These are phyloP conservation scores for Phytophthora ramorum DNA, from an alignment of 352 stramenopile genomes.

Conservation along the genomic window DNA sequence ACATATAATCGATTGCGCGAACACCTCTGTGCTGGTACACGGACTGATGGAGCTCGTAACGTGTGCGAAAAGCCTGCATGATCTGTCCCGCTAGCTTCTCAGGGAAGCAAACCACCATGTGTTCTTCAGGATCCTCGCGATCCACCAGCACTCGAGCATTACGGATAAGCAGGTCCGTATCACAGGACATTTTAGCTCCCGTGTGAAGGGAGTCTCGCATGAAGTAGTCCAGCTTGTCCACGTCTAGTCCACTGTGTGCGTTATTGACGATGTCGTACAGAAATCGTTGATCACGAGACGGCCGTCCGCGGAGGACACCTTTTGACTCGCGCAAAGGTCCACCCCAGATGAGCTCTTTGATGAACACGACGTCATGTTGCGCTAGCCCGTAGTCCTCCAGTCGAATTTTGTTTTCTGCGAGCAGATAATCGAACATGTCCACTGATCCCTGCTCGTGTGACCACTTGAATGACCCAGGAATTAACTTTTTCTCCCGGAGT, in stretches of 20 bases:
- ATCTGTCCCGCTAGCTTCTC: constrained; percentile 88
- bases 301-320: constrained; percentile 45
- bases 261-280: constrained; percentile 94
- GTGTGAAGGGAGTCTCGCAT: constrained; percentile 84
- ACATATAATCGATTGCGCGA: constrained; percentile 90
- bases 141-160: constrained; percentile 78
- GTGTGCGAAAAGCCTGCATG: constrained; percentile 90
- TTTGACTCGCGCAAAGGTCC: constrained; percentile 51
- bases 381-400: constrained; percentile 59
- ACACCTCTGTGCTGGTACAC: constrained; percentile 90
- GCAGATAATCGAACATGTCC: constrained; percentile 77
- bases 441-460: constrained; percentile 81
- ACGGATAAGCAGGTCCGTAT: constrained; percentile 77
- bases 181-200: constrained; percentile 77
- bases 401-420: constrained; percentile 61
- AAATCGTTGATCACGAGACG: constrained; percentile 58
- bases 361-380: constrained; percentile 68
- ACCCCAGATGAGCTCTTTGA: constrained; percentile 84
- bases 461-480: constrained; percentile 54
- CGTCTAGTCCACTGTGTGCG: constrained; percentile 82
- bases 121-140: constrained; percentile 42
- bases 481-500: constrained; percentile 44
- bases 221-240: constrained; percentile 94
- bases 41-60: constrained; percentile 87
- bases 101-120: constrained; percentile 83